Percentiles rank a stretch among this genome's conserved stretches.
phyloP scores from a whole-genome alignment of 345 rosid genomes.

The Triadica sebifera region DNA sequence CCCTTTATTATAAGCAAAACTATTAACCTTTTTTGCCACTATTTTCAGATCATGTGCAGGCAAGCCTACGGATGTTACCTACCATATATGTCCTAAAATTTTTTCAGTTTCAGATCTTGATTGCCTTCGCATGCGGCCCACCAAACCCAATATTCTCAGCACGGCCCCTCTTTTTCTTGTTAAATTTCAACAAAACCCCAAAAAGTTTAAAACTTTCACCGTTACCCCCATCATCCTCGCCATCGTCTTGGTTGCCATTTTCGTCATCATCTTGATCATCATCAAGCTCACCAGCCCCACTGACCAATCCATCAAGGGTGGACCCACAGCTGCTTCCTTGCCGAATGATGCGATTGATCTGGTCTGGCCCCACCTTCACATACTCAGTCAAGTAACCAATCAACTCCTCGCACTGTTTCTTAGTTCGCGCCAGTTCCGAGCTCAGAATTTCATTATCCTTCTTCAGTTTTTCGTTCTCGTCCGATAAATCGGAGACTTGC shows the following conservation, averaged over 20 bases:
- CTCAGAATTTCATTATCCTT: conserved; percentile 64
- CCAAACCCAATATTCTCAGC: conserved; percentile 49
- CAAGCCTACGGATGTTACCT: neutral
- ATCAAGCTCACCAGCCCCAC: conserved; percentile 14
- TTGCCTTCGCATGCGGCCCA: conserved; percentile 54
- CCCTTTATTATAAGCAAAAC: neutral
- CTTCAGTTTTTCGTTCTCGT: conserved; percentile 81
- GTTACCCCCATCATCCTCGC: conserved; percentile 22
- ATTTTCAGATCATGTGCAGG: neutral
- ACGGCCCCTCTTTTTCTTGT: conserved; percentile 58
- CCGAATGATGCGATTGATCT: conserved; percentile 60
- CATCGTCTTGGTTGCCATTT: neutral
- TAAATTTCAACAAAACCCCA: conserved; percentile 72
- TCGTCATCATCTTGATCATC: conserved; percentile 1
- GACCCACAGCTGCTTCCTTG: conserved; percentile 31
- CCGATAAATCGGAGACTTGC: conserved; percentile 57
- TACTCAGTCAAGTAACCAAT: conserved; percentile 55
- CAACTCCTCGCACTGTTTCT: conserved; percentile 72
- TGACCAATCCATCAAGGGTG: conserved; percentile 8
- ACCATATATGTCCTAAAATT: neutral
- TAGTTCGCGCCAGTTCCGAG: conserved; percentile 74
- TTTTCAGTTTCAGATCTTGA: conserved; percentile 66
- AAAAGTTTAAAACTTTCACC: conserved; percentile 65
- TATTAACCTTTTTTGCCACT: too few relatives aligned
- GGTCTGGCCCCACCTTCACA: conserved; percentile 67